Evolutionary conservation across 768 basidiomycete genomes (phyloP).

Genomic region (Termitomyces sp.): DNA sequence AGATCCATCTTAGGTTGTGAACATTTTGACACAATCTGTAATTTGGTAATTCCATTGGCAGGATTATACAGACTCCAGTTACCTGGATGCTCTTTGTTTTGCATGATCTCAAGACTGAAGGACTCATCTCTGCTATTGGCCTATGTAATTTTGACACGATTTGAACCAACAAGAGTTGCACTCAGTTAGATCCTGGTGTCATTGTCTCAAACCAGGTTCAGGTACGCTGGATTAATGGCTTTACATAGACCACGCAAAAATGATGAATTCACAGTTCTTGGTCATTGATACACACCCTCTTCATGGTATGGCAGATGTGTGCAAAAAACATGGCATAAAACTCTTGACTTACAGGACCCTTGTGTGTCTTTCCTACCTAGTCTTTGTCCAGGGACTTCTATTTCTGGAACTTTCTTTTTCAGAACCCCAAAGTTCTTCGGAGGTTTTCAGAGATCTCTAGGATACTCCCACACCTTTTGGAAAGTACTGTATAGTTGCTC

Average conservation of each 20-base stretch:
- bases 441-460: too few relatives aligned
- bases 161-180: slow-evolving; percentile 74
- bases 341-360: slow-evolving; percentile 79
- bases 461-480: too few relatives aligned
- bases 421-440: too few relatives aligned
- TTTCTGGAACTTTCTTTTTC: too few relatives aligned
- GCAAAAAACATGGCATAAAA: slow-evolving; percentile 65
- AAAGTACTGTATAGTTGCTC: too few relatives aligned
- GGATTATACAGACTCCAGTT: slow-evolving; percentile 48
- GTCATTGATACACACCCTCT: slow-evolving; percentile 74
- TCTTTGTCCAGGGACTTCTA: too few relatives aligned
- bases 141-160: slow-evolving; percentile 79
- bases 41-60: slow-evolving; percentile 72
- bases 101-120: slow-evolving; percentile 51
- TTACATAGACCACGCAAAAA: neutral
- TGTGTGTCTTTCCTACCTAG: slow-evolving; percentile 33
- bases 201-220: slow-evolving; percentile 84
- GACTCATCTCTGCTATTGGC: slow-evolving; percentile 60
- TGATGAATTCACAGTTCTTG: slow-evolving; percentile 53
- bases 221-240: slow-evolving; percentile 30
- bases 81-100: slow-evolving; percentile 44
- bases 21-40: neutral
- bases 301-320: slow-evolving; percentile 73
- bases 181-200: slow-evolving; percentile 59
- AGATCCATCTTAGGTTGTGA: neutral